Conservation (phyloP, 129 eudicot genomes). For the Pulicaria dysenterica region DNA sequence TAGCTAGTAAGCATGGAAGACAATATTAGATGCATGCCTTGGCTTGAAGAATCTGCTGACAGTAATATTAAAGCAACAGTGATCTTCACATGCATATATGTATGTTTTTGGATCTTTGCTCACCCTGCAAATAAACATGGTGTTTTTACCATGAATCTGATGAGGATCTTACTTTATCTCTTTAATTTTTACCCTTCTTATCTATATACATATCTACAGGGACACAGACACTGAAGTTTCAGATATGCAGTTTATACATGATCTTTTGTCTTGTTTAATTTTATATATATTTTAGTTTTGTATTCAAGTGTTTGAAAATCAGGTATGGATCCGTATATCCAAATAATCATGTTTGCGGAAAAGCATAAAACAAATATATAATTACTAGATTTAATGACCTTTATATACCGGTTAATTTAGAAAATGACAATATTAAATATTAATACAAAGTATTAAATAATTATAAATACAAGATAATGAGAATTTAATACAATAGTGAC, state of each 20-base stretch:
- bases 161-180: slow-evolving; percentile 26
- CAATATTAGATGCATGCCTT: not conserved
- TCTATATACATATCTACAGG: slow-evolving; percentile 21
- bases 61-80: slow-evolving; percentile 8
- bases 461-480: no score
- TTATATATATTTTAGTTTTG: no score
- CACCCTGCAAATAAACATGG: slow-evolving; percentile 22
- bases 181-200: slow-evolving; percentile 35
- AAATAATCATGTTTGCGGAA: no score
- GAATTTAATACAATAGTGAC: no score
- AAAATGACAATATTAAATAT: no score
- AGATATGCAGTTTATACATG: slow-evolving; percentile 24
- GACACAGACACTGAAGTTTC: slow-evolving; percentile 26
- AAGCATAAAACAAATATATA: no score
- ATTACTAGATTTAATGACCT: no score
- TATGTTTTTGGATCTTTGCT: slow-evolving; percentile 31
- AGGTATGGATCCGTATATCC: no score
- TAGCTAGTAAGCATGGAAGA: not conserved
- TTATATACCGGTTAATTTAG: no score
- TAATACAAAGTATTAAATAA: no score
- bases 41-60: slow-evolving; percentile 34
- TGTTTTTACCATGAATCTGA: slow-evolving; percentile 37
- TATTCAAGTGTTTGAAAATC: no score
- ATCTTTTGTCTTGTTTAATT: not conserved
- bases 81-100: slow-evolving; percentile 30